Evolutionary conservation across 2,329 filamentous ascomycete species (phyloP), one percentile per base, ranked within the genome.

Genomic region (Drechmeria coniospora): DNA sequence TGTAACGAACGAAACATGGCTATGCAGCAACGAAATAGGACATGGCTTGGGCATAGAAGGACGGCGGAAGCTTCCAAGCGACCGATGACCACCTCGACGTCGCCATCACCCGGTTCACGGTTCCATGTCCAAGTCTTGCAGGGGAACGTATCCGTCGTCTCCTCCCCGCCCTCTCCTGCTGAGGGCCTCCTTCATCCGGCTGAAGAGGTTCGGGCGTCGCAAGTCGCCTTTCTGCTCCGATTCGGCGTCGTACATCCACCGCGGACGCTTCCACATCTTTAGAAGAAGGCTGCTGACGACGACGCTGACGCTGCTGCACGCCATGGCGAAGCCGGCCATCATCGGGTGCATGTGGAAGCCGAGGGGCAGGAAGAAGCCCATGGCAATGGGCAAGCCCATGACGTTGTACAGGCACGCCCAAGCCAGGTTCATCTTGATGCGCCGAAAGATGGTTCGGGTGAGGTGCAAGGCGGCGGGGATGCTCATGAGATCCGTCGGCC

Each of bases 331-430:
- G 13, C 84, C 86, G 1, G 90, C 90, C 27, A 86, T 84, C 76
- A 95, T 87, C 15, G 90, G 86, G 40, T 92, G 90, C 38, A 95
- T 62, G 43, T 84, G 76, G 34, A 80, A 70, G 18, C 87, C 90
- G 39, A 93, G 73, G 1, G 90, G 87, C 4, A 98, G 61, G 60
- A 95, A 92, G 42, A 95, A 58, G 15, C 90, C 90, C 90, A 95
- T 95, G 22, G 90, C 90, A 43, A 98, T 92, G 3, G 90, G 90
- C 10, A 98, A 64, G 2, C 90, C 90, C 34, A 95, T 58, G 26
- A 83, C 36, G 51, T 98, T 98, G 66, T 98, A 98, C 36, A 83
- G 59, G 50, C 84, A 95, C 1, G 86, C 86, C 81, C 90, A 94
- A 3, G 75, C 62, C 3, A 98, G 66, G 52, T 98, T 98, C 40